Evolutionary conservation across 129 eudicot species (phyloP), one percentile per base, ranked within the genome.

Genomic region (Heracleum sosnowskyi): DNA sequence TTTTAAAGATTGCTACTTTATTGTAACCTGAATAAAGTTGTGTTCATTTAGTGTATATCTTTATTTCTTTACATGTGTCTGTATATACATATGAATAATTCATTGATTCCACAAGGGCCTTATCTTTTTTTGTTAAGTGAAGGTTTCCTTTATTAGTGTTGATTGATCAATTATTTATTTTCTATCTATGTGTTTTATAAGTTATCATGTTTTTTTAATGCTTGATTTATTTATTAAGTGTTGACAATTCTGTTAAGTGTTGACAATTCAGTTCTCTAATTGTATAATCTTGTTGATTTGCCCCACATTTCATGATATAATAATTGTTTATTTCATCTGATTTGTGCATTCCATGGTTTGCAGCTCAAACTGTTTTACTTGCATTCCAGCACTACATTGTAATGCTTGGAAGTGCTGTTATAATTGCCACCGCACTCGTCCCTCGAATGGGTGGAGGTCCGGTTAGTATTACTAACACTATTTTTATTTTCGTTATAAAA

Each of bases 351-450:
- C 72, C 29, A 57, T 45, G 64, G 57, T 83, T 75, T 44, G 39
- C 92, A 95, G 99, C 78, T 8, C 96, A 90, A 86, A 88, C 96
- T 78, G 85, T 76, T 62, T 17, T 95, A 45, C 83, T 95, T 76
- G 97, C 78, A 78, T 95, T 95, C 80, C 99, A 95, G 77, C 99
- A 95, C 85, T 95, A 91, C 77, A 95, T 95, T 80, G 99, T 95
- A 64, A 86, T 95, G 99, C 90, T 95, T 53, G 99, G 99, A 63
- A 87, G 94, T 28, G 86, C 88, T 47, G 91, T 95, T 44, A 83
- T 92, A 87, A 86, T 95, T 73, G 89, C 97, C 79, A 84, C 87
- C 34, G 8, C 62, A 77, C 93, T 95, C n/a, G 99, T 95, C 63
- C 96, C 97, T 73, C 82, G 39, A 77, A 95, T 95, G 99, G 99